Conservation (phyloP, 1,139 yeast genomes). For the Blastobotrys raffinosifermentans region DNA sequence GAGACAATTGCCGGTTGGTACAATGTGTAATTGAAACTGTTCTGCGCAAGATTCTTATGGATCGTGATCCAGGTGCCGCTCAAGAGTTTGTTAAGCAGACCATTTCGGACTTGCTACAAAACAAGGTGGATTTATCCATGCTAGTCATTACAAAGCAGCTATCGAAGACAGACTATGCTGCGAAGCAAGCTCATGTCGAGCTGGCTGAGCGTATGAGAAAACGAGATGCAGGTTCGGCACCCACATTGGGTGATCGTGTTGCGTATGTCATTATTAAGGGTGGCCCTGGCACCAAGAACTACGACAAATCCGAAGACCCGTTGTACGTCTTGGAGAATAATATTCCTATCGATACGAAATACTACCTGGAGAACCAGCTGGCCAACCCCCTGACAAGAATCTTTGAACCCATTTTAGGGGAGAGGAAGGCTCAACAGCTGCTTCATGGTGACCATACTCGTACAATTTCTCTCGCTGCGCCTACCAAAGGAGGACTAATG, state of each 20-base stretch:
- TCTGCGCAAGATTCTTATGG: constrained; percentile 76
- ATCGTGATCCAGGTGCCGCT: constrained; percentile 85
- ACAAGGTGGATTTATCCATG: constrained; percentile 87
- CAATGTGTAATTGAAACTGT: constrained; percentile 93
- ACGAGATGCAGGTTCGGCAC: constrained; percentile 97
- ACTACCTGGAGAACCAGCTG: constrained; percentile 87
- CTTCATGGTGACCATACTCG: constrained; percentile 74
- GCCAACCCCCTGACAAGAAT: constrained; percentile 90
- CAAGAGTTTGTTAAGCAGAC: constrained; percentile 78
- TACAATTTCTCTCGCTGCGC: constrained; percentile 62
- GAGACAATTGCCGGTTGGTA: constrained; percentile 94
- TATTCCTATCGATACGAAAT: constrained; percentile 89
- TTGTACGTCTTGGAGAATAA: constrained; percentile 86
- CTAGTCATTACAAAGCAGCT: constrained; percentile 91
- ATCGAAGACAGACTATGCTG: constrained; percentile 85
- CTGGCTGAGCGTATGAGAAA: constrained; percentile 93
- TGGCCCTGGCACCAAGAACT: constrained; percentile 77
- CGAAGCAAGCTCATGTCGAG: constrained; percentile 96
- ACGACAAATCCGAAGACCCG: constrained; percentile 97
- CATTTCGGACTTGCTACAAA: constrained; percentile 85
- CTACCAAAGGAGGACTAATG: constrained; percentile 75
- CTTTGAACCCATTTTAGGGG: constrained; percentile 93
- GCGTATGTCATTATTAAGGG: constrained; percentile 90
- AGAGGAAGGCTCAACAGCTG: constrained; percentile 69
- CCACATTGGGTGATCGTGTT: constrained; percentile 94